Evolutionary conservation across 106 monocot genomes (phyloP).

Genomic region (Alisma plantagoaquatica): DNA sequence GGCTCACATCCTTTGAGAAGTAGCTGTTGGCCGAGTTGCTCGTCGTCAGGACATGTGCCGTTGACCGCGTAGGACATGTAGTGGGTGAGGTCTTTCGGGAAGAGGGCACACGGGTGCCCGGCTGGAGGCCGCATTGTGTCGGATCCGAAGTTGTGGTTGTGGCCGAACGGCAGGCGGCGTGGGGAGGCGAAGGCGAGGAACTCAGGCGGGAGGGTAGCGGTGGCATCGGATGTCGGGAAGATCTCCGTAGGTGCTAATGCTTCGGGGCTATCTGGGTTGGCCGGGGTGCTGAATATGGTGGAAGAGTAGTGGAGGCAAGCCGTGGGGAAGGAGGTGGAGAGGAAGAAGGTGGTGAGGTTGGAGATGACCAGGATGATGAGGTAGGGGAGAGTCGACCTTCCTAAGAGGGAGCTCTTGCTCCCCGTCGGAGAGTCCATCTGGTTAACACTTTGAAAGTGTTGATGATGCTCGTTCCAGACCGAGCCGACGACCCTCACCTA

Average conservation of each 20-base stretch:
- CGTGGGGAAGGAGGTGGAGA: too few species aligned
- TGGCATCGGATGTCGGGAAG: not conserved
- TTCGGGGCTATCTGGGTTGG: too few species aligned
- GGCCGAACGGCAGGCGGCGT: slow-evolving; percentile 30
- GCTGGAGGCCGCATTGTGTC: slow-evolving; percentile 28
- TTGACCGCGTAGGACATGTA: slow-evolving; percentile 47
- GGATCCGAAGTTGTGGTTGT: slow-evolving; percentile 22
- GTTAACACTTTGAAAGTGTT: too few species aligned
- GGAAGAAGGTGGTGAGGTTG: slow-evolving; percentile 22
- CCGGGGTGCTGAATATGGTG: not conserved
- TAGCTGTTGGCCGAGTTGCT: slow-evolving; percentile 28
- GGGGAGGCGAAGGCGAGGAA: slow-evolving; percentile 44
- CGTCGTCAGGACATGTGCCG: slow-evolving; percentile 54
- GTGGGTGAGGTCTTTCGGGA: slow-evolving; percentile 30
- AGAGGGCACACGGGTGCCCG: slow-evolving; percentile 30
- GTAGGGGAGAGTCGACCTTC: slow-evolving; percentile 18
- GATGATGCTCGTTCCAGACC: too few species aligned
- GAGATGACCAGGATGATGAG: slow-evolving; percentile 27
- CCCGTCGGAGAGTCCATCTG: too few species aligned
- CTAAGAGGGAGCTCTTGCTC: too few species aligned
- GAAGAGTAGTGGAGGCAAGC: too few species aligned
- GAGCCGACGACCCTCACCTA: too few species aligned
- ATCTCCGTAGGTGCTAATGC: too few species aligned
- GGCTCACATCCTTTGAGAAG: slow-evolving; percentile 70
- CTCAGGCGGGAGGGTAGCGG: slow-evolving; percentile 25